Evolutionary conservation across 75 land plant species (phyloP), one percentile per base, ranked within the genome.

Genomic region (Selaginella tamariscina): DNA sequence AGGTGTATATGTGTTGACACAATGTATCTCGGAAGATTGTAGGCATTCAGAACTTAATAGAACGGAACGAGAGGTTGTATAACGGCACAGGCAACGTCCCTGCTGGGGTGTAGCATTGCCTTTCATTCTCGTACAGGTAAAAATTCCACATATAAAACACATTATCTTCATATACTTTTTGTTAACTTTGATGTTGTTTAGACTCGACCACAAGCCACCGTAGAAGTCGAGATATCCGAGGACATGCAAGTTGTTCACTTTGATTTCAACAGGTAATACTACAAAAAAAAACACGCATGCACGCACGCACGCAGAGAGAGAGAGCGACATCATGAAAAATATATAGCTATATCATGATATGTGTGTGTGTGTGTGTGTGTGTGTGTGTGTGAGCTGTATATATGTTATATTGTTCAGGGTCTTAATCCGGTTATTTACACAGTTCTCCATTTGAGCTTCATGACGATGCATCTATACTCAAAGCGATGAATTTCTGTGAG

Each of bases 391-490:
- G 23, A 56, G 28, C 27, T 27, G 30, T 24, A 0, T 57, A 54
- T 15, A 65, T 24, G 27, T 24, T 27, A 28, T 68, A 24, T 26
- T 24, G 49, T 15, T 20, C 32, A 23, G 60, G 26, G 73, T 70
- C 23, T 66, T 23, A 67, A 32, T 69, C 24, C 55, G 18, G 32
- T 24, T 5, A 31, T 30, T 24, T 13, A 55, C 57, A 39, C 91
- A 94, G 96, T 69, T 89, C 98, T 2, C 98, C 96, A 1, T 94
- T 94, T 78, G 96, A 94, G 78, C 79, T 94, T 57, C 98, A 89
- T 56, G 98, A 94, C 73, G 98, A 94, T 71, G 82, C 89, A 24
- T 94, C 84, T 65, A 90, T 89, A 33, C 77, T 94, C 32, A 94
- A 94, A 79, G 88, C 88, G 54, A 87, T 94, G 98, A 85, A 77